Conservation (phyloP, 2,329 filamentous ascomycete genomes). For the Purpureocillium takamizusanense region DNA sequence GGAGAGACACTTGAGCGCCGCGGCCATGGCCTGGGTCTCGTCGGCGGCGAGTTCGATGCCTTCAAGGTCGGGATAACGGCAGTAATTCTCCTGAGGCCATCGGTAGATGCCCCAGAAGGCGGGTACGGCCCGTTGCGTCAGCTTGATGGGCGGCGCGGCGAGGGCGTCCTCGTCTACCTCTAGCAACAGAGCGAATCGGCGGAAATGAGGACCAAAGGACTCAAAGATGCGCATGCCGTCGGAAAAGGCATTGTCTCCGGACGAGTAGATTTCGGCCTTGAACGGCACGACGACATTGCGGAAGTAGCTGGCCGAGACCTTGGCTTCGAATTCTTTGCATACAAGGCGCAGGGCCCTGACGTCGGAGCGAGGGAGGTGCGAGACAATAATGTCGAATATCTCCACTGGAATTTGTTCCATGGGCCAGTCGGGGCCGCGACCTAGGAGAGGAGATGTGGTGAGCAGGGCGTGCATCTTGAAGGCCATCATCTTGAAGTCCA, state of each 20-base stretch:
- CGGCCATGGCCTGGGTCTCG: slow-evolving; percentile 50
- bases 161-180: slow-evolving; percentile 51
- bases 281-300: slow-evolving; percentile 57
- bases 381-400: slow-evolving; percentile 49
- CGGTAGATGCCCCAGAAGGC: slow-evolving; percentile 57
- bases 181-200: slow-evolving; percentile 57
- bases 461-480: too few relatives aligned
- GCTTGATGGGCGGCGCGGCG: slow-evolving; percentile 45
- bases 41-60: slow-evolving; percentile 55
- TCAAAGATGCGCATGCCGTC: slow-evolving; percentile 53
- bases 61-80: slow-evolving; percentile 49
- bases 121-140: slow-evolving; percentile 40
- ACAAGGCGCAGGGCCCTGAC: slow-evolving; percentile 54
- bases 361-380: slow-evolving; percentile 45
- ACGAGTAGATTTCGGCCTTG: slow-evolving; percentile 51
- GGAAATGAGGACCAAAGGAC: slow-evolving; percentile 51
- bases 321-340: slow-evolving; percentile 45
- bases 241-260: slow-evolving; percentile 19
- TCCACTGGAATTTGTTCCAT: slow-evolving; percentile 44
- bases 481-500: too few relatives aligned
- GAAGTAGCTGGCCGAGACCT: slow-evolving; percentile 50
- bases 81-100: slow-evolving; percentile 53
- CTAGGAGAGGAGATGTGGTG: too few relatives aligned
- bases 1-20: slow-evolving; percentile 46
- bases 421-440: slow-evolving; percentile 17